Conservation (phyloP, 2,329 filamentous ascomycete genomes). For the Pseudogymnoascus sp. region DNA sequence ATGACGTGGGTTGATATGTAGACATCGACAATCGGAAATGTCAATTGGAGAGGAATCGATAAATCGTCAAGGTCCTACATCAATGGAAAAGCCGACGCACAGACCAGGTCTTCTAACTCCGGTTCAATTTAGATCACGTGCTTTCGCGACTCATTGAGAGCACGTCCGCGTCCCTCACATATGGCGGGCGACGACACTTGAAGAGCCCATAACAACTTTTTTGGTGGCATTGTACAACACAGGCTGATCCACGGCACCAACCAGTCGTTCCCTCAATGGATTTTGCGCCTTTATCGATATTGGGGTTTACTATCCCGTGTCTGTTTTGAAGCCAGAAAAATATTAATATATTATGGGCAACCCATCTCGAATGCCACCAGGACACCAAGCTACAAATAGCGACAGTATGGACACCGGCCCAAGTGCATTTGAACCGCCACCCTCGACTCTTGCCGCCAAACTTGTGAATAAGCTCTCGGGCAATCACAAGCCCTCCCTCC, state of each 20-base stretch:
- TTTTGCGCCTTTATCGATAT: background rate
- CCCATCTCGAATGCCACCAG: background rate
- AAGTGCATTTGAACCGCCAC: slow-evolving; percentile 36
- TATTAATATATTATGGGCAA: background rate
- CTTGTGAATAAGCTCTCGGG: slow-evolving; percentile 74
- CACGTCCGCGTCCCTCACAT: slow-evolving; percentile 1
- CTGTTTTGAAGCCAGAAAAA: background rate
- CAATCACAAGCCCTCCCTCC: slow-evolving; percentile 50
- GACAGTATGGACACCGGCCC: background rate
- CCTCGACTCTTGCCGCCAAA: slow-evolving; percentile 81
- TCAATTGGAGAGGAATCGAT: background rate
- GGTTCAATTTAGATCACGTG: background rate
- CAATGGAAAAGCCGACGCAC: background rate
- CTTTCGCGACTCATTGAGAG: background rate
- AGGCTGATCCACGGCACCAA: background rate
- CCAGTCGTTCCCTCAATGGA: background rate
- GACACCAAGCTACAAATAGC: background rate
- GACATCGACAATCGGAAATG: background rate
- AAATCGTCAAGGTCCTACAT: background rate
- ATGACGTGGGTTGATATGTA: background rate
- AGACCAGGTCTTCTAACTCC: background rate
- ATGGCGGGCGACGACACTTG: background rate
- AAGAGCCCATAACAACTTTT: background rate
- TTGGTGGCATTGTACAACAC: background rate
- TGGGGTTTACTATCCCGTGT: background rate